These are phyloP conservation scores for Naematelia encephala DNA, from an alignment of 768 basidiomycete genomes.

Conservation along the genomic window DNA sequence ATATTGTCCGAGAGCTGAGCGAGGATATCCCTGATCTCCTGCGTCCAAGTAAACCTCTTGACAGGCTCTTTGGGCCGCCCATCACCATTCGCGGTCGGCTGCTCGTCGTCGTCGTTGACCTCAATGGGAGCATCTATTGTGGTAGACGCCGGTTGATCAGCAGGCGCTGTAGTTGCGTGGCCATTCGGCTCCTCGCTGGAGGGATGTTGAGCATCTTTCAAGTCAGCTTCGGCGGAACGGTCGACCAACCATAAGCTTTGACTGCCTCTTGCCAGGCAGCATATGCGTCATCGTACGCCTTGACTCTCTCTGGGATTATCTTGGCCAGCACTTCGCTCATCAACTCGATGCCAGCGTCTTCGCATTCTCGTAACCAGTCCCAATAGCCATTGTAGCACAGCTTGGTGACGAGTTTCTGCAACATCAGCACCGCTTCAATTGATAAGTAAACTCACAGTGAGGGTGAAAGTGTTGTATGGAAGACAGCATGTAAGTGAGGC, in stretches of 20 bases:
- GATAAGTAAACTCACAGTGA: slow-evolving; percentile 64
- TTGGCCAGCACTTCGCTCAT: slow-evolving; percentile 63
- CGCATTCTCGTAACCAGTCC: slow-evolving; percentile 62
- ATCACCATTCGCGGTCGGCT: slow-evolving; percentile 8
- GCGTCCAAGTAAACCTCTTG: slow-evolving; percentile 30
- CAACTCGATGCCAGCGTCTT: slow-evolving; percentile 65
- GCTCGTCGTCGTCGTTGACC: slow-evolving; percentile 13
- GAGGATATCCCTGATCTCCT: slow-evolving; percentile 34
- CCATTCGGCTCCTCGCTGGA: background rate
- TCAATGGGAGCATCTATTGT: background rate
- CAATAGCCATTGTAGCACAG: slow-evolving; percentile 76
- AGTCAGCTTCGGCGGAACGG: background rate
- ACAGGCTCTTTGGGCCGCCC: slow-evolving; percentile 28
- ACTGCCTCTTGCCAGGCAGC: slow-evolving; percentile 62
- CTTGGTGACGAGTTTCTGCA: slow-evolving; percentile 85
- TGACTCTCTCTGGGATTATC: slow-evolving; percentile 65
- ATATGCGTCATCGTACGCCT: slow-evolving; percentile 71
- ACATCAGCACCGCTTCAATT: background rate
- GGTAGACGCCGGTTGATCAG: slow-evolving; percentile 2
- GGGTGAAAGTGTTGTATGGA: slow-evolving; percentile 78
- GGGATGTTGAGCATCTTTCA: slow-evolving; percentile 11
- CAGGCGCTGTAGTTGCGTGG: background rate
- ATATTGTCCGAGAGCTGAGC: slow-evolving; percentile 33
- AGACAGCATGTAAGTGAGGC: slow-evolving; percentile 79
- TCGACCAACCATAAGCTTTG: slow-evolving; percentile 34